Conservation (phyloP, 2,329 filamentous ascomycete species). For the Xylaria digitata region DNA sequence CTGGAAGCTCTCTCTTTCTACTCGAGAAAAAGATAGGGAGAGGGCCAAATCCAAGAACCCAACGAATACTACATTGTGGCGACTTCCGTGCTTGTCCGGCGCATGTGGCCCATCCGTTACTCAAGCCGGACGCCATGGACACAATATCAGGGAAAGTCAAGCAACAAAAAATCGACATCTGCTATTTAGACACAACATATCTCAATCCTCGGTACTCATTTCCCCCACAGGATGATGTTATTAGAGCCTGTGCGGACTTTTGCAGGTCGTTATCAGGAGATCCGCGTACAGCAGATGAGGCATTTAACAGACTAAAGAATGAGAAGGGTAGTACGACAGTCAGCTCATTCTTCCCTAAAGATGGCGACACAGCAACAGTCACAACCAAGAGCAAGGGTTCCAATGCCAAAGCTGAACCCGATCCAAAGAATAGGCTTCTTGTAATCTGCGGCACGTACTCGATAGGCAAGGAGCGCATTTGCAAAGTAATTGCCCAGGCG, state of each 20-base stretch:
- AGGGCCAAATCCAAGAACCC: constrained; percentile 68
- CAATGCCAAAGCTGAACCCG: constrained; percentile 46
- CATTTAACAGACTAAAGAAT: constrained; percentile 59
- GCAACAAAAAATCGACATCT: constrained; percentile 92
- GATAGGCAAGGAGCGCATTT: constrained; percentile 97
- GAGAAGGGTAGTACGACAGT: constrained; percentile 58
- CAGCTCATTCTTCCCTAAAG: constrained; percentile 64
- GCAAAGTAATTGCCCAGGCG: constrained; percentile 88
- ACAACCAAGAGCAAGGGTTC: constrained; percentile 43
- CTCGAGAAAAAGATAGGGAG: constrained; percentile 82
- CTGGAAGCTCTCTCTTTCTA: constrained; percentile 91
- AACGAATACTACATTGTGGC: constrained; percentile 92
- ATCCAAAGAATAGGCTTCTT: constrained; percentile 74
- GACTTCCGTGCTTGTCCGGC: constrained; percentile 92
- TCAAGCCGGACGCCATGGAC: constrained; percentile 80
- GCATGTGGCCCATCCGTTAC: constrained; percentile 83
- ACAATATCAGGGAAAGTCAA: constrained; percentile 74
- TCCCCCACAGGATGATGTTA: constrained; percentile 87
- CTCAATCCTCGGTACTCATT: constrained; percentile 96
- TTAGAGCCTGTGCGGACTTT: constrained; percentile 86
- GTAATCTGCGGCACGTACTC: constrained; percentile 97
- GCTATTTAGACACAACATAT: constrained; percentile 98
- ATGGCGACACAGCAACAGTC: constrained; percentile 38
- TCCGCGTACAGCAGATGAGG: constrained; percentile 60
- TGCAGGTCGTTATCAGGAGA: constrained; percentile 81